Conservation (phyloP, 1,284 basidiomycete species). For the Apiotrichum porosum region DNA sequence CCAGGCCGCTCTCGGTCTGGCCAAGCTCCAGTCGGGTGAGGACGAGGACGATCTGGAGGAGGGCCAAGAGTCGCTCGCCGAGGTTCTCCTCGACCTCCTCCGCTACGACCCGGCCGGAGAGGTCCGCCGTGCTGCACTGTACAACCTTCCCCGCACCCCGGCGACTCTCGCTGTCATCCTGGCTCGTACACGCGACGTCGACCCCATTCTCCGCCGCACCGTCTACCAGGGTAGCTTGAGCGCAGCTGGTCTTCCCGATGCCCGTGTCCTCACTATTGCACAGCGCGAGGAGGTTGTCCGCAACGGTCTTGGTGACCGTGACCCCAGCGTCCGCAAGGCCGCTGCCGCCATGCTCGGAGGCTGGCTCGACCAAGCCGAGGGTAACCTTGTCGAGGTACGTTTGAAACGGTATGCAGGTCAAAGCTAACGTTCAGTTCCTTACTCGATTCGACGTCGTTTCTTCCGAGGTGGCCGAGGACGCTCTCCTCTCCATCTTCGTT, state of each 20-base stretch:
- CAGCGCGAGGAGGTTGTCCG: conserved; percentile 74
- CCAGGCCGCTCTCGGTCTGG: conserved; percentile 78
- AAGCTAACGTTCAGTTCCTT: conserved; percentile 52
- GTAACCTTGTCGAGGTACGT: conserved; percentile 51
- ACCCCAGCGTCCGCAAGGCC: conserved; percentile 72
- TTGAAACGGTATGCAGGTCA: conserved; percentile 14
- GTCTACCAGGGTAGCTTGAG: conserved; percentile 65
- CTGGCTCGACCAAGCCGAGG: conserved; percentile 64
- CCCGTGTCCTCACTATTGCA: conserved; percentile 63
- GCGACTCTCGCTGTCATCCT: conserved; percentile 66
- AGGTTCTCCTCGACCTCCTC: conserved; percentile 68
- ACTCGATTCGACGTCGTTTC: conserved; percentile 59
- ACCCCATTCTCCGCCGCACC: conserved; percentile 72
- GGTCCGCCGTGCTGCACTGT: conserved; percentile 79
- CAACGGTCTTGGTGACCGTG: conserved; percentile 82
- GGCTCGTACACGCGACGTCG: conserved; percentile 77
- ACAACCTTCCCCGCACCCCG: conserved; percentile 66
- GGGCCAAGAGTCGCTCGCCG: conserved; percentile 61
- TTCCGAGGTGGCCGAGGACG: conserved; percentile 62
- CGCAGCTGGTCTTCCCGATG: conserved; percentile 57
- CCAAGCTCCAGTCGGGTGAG: conserved; percentile 75
- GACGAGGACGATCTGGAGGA: conserved; percentile 62
- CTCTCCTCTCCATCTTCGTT: conserved; percentile 61
- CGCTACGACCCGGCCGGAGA: conserved; percentile 79
- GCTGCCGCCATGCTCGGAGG: conserved; percentile 69